Evolutionary conservation across 2,329 filamentous ascomycete species (phyloP), one percentile per base, ranked within the genome.

Genomic region (Achaetomium macrosporum): DNA sequence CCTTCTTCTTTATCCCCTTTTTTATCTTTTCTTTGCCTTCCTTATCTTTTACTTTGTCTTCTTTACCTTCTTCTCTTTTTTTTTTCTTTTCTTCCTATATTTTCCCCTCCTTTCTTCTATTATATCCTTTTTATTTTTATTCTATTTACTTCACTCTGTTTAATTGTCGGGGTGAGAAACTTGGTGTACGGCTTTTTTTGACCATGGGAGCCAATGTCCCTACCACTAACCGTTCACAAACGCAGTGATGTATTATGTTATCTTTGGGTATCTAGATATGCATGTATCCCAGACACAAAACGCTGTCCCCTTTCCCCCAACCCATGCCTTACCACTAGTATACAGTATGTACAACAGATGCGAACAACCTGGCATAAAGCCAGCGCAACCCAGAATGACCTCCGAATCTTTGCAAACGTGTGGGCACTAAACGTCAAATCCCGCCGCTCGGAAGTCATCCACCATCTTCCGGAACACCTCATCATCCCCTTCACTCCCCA

Each of bases 391-490:
- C 13, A 36, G 37, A 10, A 30, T 45, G 9, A n/a, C n/a, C n/a
- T n/a, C n/a, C n/a, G n/a, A n/a, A n/a, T n/a, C n/a, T 25, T 15
- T 15, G 4, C 5, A 35, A 15, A 35, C 11, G 4, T 9, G 33
- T 5, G 10, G 5, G 4, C 33, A 9, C 31, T 43, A 57, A 36
- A 53, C 42, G n/a, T 50, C 47, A 33, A 59, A 56, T 17, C 58
- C 58, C 10, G 54, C 46, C 54, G 17, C 45, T 36, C 47, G 53
- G 29, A 59, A 59, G 19, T 59, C 53, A 19, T 36, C 16, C 35
- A 59, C 42, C 56, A 59, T 55, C 54, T 57, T 49, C 16, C 44
- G 35, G 17, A 58, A 54, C 40, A 50, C 5, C 31, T 39, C 45
- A 37, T 56, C 56, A 13, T 42, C 51, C 17, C 50, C 55, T 25